Evolutionary conservation across 129 eudicot genomes (phyloP).

Genomic region (Kitagawia praeruptora): DNA sequence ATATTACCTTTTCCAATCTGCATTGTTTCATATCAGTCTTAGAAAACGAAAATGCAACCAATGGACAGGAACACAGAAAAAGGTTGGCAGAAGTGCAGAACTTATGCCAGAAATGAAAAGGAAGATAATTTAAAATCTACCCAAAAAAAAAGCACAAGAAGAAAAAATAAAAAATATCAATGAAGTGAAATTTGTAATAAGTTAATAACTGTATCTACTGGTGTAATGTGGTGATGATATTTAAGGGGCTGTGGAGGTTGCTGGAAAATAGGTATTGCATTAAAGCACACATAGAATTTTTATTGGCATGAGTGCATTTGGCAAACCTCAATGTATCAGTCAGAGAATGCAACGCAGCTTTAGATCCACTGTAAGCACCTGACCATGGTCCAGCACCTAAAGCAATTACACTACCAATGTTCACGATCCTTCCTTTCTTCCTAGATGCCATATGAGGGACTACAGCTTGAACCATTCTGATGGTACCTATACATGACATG

Average conservation of each 20-base stretch:
- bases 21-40: not conserved
- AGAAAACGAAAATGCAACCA: not conserved
- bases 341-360: constrained; percentile 86
- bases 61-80: not conserved
- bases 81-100: not conserved
- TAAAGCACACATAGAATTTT: not conserved
- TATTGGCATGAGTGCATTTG: not conserved
- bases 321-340: constrained; percentile 76
- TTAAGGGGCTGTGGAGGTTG: not conserved
- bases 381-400: constrained; percentile 91
- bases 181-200: not conserved
- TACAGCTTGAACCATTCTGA: constrained; percentile 86
- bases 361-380: constrained; percentile 78
- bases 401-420: constrained; percentile 71
- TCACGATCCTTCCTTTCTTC: constrained; percentile 83
- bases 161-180: not conserved
- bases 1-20: not conserved
- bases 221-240: not conserved
- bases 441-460: constrained; percentile 92
- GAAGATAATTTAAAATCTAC: not conserved
- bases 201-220: not conserved
- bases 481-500: constrained; percentile 38
- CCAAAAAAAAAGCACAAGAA: not conserved
- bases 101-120: not conserved
- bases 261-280: not conserved